phyloP scores from a whole-genome alignment of 345 rosid species.

The Xanthoceras sorbifolium region DNA sequence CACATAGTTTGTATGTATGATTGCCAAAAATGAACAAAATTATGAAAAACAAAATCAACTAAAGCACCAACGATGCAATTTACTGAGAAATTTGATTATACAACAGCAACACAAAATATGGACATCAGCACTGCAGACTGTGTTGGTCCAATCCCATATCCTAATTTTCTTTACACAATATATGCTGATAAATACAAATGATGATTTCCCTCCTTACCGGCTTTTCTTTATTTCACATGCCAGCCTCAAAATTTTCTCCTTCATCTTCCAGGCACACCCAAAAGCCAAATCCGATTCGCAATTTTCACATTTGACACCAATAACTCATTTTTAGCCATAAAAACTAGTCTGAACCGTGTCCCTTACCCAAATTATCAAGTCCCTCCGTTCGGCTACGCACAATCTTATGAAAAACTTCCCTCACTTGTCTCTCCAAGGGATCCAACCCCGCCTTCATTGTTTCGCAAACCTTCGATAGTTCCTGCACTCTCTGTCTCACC shows the following conservation, averaged over 20 bases:
- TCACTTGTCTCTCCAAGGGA: slow-evolving; percentile 81
- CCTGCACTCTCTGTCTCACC: slow-evolving; percentile 61
- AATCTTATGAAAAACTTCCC: slow-evolving; percentile 82
- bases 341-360: slow-evolving; percentile 33
- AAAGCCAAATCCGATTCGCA: slow-evolving; percentile 9
- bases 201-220: slow-evolving; percentile 24
- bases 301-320: slow-evolving; percentile 17
- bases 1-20: slow-evolving; percentile 22
- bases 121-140: slow-evolving; percentile 33
- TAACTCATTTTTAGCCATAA: background rate
- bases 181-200: slow-evolving; percentile 40
- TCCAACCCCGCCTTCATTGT: slow-evolving; percentile 64
- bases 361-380: slow-evolving; percentile 62
- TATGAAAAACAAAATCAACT: slow-evolving; percentile 30
- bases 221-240: slow-evolving; percentile 16
- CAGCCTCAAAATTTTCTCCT: slow-evolving; percentile 17
- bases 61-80: slow-evolving; percentile 38
- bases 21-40: slow-evolving; percentile 16
- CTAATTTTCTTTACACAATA: slow-evolving; percentile 52
- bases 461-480: slow-evolving; percentile 53
- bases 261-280: slow-evolving; percentile 12
- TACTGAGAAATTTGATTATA: slow-evolving; percentile 40
- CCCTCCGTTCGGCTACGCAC: slow-evolving; percentile 81
- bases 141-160: slow-evolving; percentile 32
- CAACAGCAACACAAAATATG: slow-evolving; percentile 41